Evolutionary conservation across 2,329 filamentous ascomycete genomes (phyloP).

Genomic region (Cladosporium velox): DNA sequence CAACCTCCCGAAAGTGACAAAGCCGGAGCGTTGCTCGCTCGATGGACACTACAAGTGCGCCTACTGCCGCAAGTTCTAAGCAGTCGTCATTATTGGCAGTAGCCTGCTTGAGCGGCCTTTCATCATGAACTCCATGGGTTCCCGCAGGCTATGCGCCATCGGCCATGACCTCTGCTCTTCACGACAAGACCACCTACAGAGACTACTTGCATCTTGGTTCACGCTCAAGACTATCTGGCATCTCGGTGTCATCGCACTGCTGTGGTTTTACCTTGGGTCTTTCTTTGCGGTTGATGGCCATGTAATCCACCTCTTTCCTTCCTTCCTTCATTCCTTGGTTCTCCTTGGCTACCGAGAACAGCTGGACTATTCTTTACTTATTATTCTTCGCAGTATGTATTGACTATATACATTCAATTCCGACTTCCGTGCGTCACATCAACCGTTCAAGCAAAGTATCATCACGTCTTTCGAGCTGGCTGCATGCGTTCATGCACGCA

Average conservation of each 20-base stretch:
- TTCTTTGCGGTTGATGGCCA: background rate
- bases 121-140: too few relatives aligned
- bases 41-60: slow-evolving; percentile 4
- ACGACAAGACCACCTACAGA: too few relatives aligned
- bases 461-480: background rate
- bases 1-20: background rate
- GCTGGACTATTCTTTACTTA: background rate
- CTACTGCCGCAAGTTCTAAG: background rate
- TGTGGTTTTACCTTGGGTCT: background rate
- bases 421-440: background rate
- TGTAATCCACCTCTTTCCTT: background rate
- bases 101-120: too few relatives aligned
- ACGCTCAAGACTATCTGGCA: background rate
- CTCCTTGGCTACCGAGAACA: background rate
- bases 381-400: background rate
- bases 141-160: too few relatives aligned
- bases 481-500: background rate
- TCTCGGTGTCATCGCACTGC: background rate
- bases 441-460: background rate
- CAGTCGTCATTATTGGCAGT: too few relatives aligned
- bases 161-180: too few relatives aligned
- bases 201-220: background rate
- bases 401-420: background rate
- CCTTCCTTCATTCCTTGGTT: too few relatives aligned
- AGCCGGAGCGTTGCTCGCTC: background rate